Evolutionary conservation across 352 stramenopile genomes (phyloP), one percentile per base, ranked within the genome.

Genomic region (Globisporangium heterothallicum): DNA sequence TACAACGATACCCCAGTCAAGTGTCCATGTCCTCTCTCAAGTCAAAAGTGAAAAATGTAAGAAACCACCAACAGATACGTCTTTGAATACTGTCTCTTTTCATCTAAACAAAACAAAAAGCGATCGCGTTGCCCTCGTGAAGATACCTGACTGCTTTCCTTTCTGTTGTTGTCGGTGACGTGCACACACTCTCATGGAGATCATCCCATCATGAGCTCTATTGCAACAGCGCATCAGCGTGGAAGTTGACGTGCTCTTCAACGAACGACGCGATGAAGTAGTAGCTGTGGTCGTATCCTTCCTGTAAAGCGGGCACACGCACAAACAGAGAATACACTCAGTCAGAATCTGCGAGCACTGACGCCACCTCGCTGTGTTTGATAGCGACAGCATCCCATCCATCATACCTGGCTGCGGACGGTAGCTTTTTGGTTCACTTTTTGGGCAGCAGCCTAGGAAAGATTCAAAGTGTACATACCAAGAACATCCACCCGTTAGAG

Each of bases 281-380:
- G 70, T 99, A 99, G 57, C 81, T 94, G 81, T 99, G 96, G 68
- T 99, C 96, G 68, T 98, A 98, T 36, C 92, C 95, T 16, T 96
- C 81, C 68, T 89, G 64, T 27, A 50, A n/a, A n/a, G n/a, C n/a
- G n/a, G n/a, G n/a, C n/a, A n/a, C n/a, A n/a, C n/a, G n/a, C n/a
- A 54, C 26, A 8, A 13, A 54, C 21, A 48, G 24, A 35, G 42
- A 21, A 24, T 18, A 14, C 14, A 6, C 40, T 41, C 34, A 41
- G 34, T 41, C 34, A 16, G n/a, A 16, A 41, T 41, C 12, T 41
- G 12, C n/a, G 12, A 41, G 12, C 34, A 41, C n/a, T n/a, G n/a
- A n/a, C n/a, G n/a, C n/a, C n/a, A n/a, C n/a, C n/a, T n/a, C n/a
- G 34, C 34, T n/a, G n/a, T 35, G 46, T 8, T 48, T 29, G 24